Conservation (phyloP, 1,284 basidiomycete genomes). For the Calocybe gambosa region DNA sequence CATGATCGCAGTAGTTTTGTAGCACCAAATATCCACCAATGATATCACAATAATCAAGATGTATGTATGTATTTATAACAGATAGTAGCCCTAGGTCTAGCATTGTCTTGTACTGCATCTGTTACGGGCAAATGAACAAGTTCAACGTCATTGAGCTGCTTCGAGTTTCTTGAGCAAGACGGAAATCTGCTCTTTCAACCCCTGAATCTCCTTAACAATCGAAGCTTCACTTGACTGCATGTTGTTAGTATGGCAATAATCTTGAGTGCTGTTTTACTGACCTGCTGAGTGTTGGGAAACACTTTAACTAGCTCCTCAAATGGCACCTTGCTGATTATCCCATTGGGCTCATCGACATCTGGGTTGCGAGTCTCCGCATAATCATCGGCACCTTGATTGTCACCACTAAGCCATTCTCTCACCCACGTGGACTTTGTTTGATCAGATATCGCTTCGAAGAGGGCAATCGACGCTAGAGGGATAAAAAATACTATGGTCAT, state of each 20-base stretch:
- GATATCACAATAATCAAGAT: too few relatives aligned
- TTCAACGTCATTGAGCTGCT: background rate
- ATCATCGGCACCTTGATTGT: conserved; percentile 66
- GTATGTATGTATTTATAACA: too few relatives aligned
- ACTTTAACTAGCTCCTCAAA: conserved; percentile 72
- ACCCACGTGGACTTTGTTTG: conserved; percentile 54
- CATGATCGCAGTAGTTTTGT: background rate
- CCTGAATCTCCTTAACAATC: conserved; percentile 60
- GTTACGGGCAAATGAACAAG: too few relatives aligned
- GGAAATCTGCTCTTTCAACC: conserved; percentile 52
- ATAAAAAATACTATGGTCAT: conserved; percentile 80
- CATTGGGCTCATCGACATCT: conserved; percentile 52
- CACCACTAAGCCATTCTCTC: conserved; percentile 57
- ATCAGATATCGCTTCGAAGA: conserved; percentile 65
- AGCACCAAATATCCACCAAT: background rate
- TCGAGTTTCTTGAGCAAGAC: conserved; percentile 48
- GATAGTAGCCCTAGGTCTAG: too few relatives aligned
- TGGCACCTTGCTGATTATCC: conserved; percentile 66
- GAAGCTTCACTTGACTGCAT: conserved; percentile 64
- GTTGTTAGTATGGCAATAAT: background rate
- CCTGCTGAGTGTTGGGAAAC: conserved; percentile 74
- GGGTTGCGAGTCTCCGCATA: conserved; percentile 53
- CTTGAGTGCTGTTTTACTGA: background rate
- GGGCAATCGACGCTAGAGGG: conserved; percentile 67
- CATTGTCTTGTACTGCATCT: too few relatives aligned